phyloP scores from a whole-genome alignment of 257 asterid species.

The Fraxinus americana region DNA sequence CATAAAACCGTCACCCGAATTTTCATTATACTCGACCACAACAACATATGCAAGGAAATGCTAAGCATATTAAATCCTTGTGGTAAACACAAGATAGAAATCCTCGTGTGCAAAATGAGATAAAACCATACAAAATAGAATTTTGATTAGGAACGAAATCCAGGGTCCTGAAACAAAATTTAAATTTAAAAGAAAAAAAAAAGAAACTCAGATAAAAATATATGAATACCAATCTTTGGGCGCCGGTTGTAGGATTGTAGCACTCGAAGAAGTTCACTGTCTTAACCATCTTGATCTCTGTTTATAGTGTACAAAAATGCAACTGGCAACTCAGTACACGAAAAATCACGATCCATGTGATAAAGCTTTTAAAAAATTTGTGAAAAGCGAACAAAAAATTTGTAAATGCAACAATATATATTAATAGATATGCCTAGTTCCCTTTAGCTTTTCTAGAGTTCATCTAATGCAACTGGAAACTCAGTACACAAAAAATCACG shows the following conservation, averaged over 20 bases:
- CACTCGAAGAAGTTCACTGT: not conserved
- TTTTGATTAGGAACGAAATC: not conserved
- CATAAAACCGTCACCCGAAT: not conserved
- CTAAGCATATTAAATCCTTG: not conserved
- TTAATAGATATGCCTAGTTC: too few species aligned
- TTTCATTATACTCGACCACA: not conserved
- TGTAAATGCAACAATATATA: too few species aligned
- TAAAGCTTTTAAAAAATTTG: not conserved
- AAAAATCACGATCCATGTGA: not conserved
- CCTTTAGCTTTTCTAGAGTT: too few species aligned
- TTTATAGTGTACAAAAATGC: not conserved
- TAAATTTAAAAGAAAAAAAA: too few species aligned
- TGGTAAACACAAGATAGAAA: not conserved
- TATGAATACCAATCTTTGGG: not conserved
- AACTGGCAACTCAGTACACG: not conserved
- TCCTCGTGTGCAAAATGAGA: not conserved
- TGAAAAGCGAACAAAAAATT: too few species aligned
- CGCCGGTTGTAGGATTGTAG: not conserved
- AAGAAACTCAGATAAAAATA: too few species aligned
- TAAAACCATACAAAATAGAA: too few species aligned
- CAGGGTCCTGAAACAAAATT: not conserved
- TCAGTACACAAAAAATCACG: not conserved
- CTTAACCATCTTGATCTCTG: not conserved
- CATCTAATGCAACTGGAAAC: not conserved
- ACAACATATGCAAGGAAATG: not conserved